These are phyloP conservation scores for Ogataea neopini DNA, from an alignment of 805 yeast genomes.

Conservation along the genomic window DNA sequence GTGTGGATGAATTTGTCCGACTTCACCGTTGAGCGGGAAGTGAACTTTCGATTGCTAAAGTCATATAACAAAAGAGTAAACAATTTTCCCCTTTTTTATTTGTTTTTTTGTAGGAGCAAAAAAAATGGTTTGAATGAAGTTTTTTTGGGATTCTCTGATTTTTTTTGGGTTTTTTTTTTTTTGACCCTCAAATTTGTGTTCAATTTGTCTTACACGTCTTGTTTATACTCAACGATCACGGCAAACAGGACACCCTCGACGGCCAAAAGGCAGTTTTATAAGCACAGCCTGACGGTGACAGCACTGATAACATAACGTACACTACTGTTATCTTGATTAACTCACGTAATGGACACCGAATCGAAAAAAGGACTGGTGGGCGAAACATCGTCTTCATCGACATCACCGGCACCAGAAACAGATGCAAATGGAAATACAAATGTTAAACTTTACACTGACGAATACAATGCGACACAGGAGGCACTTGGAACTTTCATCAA, in stretches of 20 bases:
- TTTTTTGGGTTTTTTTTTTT: not conserved
- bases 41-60: not conserved
- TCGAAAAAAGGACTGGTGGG: not conserved
- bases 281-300: not conserved
- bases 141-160: too few species aligned
- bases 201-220: not conserved
- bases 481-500: slow-evolving; percentile 60
- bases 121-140: not conserved
- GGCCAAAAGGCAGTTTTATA: not conserved
- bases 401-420: slow-evolving; percentile 23
- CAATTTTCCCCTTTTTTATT: not conserved
- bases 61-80: not conserved
- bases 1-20: too few species aligned
- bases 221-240: not conserved
- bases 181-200: not conserved
- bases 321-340: not conserved
- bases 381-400: slow-evolving; percentile 17
- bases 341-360: not conserved
- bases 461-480: slow-evolving; percentile 64
- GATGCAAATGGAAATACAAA: not conserved
- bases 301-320: not conserved
- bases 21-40: not conserved
- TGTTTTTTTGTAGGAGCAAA: not conserved
- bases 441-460: slow-evolving; percentile 37
- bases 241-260: not conserved